phyloP scores from a whole-genome alignment of 129 eudicot genomes.

The Lactuca saligna region DNA sequence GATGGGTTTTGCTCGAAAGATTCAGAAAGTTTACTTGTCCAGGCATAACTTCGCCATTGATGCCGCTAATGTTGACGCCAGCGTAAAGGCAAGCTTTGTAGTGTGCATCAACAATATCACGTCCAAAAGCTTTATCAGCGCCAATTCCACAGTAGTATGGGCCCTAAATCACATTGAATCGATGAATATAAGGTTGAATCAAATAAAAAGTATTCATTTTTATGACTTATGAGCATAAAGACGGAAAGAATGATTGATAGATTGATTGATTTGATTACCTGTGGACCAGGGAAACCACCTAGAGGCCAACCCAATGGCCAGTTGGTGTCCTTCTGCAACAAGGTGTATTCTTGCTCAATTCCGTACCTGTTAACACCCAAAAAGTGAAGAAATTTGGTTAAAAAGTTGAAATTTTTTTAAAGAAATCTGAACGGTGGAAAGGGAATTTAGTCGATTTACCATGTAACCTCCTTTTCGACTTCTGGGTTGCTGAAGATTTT shows the following conservation, averaged over 20 bases:
- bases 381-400: not conserved
- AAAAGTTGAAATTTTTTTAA: not conserved
- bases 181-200: not conserved
- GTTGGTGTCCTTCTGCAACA: slow-evolving; percentile 59
- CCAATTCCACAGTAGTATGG: slow-evolving; percentile 94
- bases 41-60: slow-evolving; percentile 96
- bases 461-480: slow-evolving; percentile 77
- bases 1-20: not conserved
- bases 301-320: slow-evolving; percentile 95
- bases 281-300: slow-evolving; percentile 91
- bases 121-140: slow-evolving; percentile 87
- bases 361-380: slow-evolving; percentile 56
- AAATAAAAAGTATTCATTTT: not conserved
- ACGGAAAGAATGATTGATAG: not conserved
- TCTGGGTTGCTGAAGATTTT: slow-evolving; percentile 72
- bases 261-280: slow-evolving; percentile 35
- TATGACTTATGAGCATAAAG: not conserved
- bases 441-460: slow-evolving; percentile 38
- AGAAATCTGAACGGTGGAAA: not conserved
- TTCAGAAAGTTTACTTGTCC: slow-evolving; percentile 65
- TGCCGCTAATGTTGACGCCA: slow-evolving; percentile 85
- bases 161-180: slow-evolving; percentile 40
- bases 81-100: slow-evolving; percentile 90
- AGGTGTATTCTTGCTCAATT: slow-evolving; percentile 89
- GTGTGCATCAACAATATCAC: slow-evolving; percentile 88